Conservation (phyloP, 306 rosid species). For the Ceratonia siliqua region DNA sequence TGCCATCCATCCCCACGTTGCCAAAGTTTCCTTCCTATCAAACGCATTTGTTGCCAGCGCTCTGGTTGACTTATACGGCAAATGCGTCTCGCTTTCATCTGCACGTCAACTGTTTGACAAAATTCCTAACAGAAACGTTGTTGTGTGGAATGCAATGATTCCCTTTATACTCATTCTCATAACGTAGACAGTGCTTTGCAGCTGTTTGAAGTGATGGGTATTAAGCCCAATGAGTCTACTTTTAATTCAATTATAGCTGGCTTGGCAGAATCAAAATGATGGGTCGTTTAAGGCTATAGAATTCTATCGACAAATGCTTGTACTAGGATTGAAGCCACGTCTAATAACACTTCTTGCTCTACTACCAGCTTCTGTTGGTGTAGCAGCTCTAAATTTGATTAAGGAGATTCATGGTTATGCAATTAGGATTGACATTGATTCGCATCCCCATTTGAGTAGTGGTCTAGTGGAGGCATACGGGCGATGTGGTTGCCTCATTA, state of each 20-base stretch:
- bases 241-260: constrained; percentile 67
- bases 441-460: constrained; percentile 61
- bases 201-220: constrained; percentile 55
- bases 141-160: constrained; percentile 74
- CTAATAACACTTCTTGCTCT: constrained; percentile 68
- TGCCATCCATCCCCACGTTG: constrained; percentile 63
- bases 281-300: constrained; percentile 48
- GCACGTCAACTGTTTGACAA: constrained; percentile 74
- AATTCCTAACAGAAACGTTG: constrained; percentile 55
- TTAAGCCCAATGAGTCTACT: constrained; percentile 52
- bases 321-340: constrained; percentile 44
- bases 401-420: constrained; percentile 75
- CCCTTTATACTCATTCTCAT: constrained; percentile 45
- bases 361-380: constrained; percentile 56
- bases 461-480: constrained; percentile 78
- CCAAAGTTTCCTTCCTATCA: constrained; percentile 52
- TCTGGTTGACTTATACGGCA: constrained; percentile 63
- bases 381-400: constrained; percentile 56
- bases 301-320: constrained; percentile 54
- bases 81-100: constrained; percentile 40
- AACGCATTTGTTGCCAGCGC: constrained; percentile 59
- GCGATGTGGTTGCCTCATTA: constrained; percentile 57
- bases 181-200: constrained; percentile 41
- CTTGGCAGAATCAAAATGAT: constrained; percentile 34
- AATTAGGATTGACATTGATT: constrained; percentile 47